phyloP scores from a whole-genome alignment of 345 rosid genomes.

The Kandelia obovata region DNA sequence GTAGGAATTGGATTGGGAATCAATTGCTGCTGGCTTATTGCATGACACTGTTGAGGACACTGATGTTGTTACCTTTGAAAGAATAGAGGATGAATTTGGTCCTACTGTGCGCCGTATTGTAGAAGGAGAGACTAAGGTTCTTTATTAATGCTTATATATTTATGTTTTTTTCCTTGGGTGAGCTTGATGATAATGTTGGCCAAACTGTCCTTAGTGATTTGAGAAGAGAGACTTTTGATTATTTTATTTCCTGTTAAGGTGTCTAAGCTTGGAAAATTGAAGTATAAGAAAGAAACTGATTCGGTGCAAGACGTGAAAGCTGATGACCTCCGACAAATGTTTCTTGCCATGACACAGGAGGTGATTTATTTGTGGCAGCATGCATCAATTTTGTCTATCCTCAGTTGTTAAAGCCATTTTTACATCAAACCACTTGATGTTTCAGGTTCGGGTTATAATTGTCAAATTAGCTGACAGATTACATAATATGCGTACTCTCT shows the following conservation, averaged over 20 bases:
- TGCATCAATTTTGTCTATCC: slow-evolving; percentile 5
- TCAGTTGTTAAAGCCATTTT: slow-evolving; percentile 14
- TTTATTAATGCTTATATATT: slow-evolving; percentile 19
- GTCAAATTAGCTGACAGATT: slow-evolving; percentile 98
- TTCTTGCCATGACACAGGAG: slow-evolving; percentile 97
- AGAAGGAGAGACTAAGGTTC: slow-evolving; percentile 99
- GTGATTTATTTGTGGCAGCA: slow-evolving; percentile 28
- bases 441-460: slow-evolving; percentile 96
- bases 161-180: neutral
- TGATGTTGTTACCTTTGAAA: slow-evolving; percentile 78
- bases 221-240: slow-evolving; percentile 10
- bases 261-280: slow-evolving; percentile 90
- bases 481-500: slow-evolving; percentile 96
- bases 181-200: neutral
- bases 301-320: slow-evolving; percentile 95
- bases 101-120: slow-evolving; percentile 85
- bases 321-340: slow-evolving; percentile 98
- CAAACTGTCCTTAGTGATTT: slow-evolving; percentile 4
- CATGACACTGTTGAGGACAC: slow-evolving; percentile 99
- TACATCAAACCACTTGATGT: slow-evolving; percentile 17
- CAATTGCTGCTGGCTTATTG: slow-evolving; percentile 89
- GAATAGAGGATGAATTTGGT: slow-evolving; percentile 92
- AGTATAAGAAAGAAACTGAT: slow-evolving; percentile 67
- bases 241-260: slow-evolving; percentile 44
- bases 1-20: slow-evolving; percentile 98